phyloP scores from a whole-genome alignment of 306 rosid genomes.

The Glycine latifolia region DNA sequence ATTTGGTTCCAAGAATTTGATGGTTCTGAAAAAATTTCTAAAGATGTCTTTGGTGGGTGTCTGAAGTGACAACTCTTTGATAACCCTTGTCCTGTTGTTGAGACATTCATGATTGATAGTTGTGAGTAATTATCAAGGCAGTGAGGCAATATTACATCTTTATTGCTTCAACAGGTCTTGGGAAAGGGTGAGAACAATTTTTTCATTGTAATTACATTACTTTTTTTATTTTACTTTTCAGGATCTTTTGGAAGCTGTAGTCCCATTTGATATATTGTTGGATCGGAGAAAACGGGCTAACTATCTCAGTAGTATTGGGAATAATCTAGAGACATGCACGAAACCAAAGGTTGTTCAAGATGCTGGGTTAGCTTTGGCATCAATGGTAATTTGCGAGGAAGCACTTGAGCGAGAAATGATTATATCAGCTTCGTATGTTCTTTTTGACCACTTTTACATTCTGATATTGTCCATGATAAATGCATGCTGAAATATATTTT shows the following conservation, averaged over 20 bases:
- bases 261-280: slow-evolving; percentile 84
- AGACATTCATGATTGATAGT: slow-evolving; percentile 25
- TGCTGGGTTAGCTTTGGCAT: slow-evolving; percentile 89
- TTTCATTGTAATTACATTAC: slow-evolving; percentile 27
- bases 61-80: slow-evolving; percentile 35
- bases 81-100: slow-evolving; percentile 29
- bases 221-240: slow-evolving; percentile 48
- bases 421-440: slow-evolving; percentile 91
- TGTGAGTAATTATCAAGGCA: slow-evolving; percentile 5
- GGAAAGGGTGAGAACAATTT: slow-evolving; percentile 37
- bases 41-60: slow-evolving; percentile 33
- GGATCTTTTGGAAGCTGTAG: slow-evolving; percentile 96
- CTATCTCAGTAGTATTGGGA: slow-evolving; percentile 66
- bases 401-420: slow-evolving; percentile 91
- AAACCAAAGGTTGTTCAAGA: slow-evolving; percentile 86
- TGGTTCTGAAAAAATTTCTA: background rate
- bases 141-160: slow-evolving; percentile 34
- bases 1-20: slow-evolving; percentile 21
- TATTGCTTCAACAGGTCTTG: slow-evolving; percentile 23
- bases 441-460: slow-evolving; percentile 47
- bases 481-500: slow-evolving; percentile 32
- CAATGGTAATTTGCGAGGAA: slow-evolving; percentile 86
- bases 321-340: slow-evolving; percentile 52
- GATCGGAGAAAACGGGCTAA: slow-evolving; percentile 79
- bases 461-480: slow-evolving; percentile 35